phyloP scores from a whole-genome alignment of 2,329 filamentous ascomycete species.

The Alternaria arbusti region DNA sequence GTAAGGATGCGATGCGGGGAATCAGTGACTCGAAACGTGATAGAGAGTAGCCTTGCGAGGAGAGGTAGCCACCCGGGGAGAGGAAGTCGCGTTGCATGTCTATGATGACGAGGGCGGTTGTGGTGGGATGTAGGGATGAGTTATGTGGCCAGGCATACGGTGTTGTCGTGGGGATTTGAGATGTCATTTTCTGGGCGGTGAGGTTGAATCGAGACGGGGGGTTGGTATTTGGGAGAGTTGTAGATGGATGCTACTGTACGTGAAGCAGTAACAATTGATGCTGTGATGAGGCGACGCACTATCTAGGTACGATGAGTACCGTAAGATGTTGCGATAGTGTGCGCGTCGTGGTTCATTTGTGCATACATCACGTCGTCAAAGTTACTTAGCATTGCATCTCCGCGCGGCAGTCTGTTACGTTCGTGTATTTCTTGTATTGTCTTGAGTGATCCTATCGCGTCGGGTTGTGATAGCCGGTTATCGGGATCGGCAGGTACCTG shows the following conservation, averaged over 20 bases:
- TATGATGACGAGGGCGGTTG: constrained; percentile 61
- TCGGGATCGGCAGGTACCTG: not conserved
- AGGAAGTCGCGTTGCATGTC: constrained; percentile 65
- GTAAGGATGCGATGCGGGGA: constrained; percentile 50
- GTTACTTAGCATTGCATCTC: not conserved
- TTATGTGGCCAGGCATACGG: constrained; percentile 54
- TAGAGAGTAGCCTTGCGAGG: constrained; percentile 55
- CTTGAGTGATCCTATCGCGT: not conserved
- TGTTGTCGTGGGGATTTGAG: constrained; percentile 28
- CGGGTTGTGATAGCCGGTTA: not conserved
- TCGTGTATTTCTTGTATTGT: not conserved
- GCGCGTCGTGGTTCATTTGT: not conserved
- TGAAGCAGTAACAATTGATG: not conserved
- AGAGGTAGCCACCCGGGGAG: constrained; percentile 58
- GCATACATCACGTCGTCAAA: not conserved
- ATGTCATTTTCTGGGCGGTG: constrained; percentile 8
- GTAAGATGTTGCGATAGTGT: accelerated
- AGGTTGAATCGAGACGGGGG: not conserved
- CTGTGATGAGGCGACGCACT: not conserved
- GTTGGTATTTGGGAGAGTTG: too few species aligned
- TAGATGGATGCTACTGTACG: not conserved
- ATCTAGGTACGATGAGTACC: not conserved
- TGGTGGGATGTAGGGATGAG: constrained; percentile 46
- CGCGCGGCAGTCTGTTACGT: not conserved
- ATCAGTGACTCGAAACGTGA: constrained; percentile 52